Base-by-base conservation (phyloP, 441 rosid species). In the Cnidoscolus chayamansa region DNA sequence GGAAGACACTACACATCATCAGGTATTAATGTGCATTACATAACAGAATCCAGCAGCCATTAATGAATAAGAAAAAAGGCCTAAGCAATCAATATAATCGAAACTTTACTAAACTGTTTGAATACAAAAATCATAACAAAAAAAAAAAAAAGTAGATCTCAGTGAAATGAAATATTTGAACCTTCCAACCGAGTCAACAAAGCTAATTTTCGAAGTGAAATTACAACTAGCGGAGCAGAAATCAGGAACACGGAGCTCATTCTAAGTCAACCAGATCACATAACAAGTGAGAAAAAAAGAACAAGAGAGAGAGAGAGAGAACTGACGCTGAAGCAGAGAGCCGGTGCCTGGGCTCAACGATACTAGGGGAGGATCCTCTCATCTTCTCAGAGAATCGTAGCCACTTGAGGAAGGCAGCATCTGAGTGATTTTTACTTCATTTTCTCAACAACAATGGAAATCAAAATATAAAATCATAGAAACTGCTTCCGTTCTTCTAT, bases 281-380 rank as follows among this genome's bases (percentile, higher is more conserved):
- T 40, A 49, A 43, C 2, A 25, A 54, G 4, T 3, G 0, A 17
- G 9, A 40, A 4, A 10, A 11, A 16, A 10, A 45, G 6, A 58
- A 25, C 53, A 15, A 68, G 49, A 75, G 45, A 81, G 1, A 16
- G 1, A 30, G 9, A 40, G 8, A 10, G 16, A 16, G 12, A 43
- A 81, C 84, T 72, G 74, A 91, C 90, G 70, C 53, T 9, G 80
- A 79, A 82, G 84, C 62, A 50, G 86, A 83, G 65, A 86, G 50
- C 17, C 94, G 94, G 80, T 62, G 94, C 70, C 94, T 76, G 49
- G 87, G 83, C 77, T 91, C 92, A 16, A 81, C 73, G 71, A 87
- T 78, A 72, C 83, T 59, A 58, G 85, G 88, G 30, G 91, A 82
- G 73, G 87, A 55, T 45, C 71, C 76, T 74, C 77, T 50, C 77